Conservation (phyloP, 768 basidiomycete species). For the Macrolepiota albuminosa region DNA sequence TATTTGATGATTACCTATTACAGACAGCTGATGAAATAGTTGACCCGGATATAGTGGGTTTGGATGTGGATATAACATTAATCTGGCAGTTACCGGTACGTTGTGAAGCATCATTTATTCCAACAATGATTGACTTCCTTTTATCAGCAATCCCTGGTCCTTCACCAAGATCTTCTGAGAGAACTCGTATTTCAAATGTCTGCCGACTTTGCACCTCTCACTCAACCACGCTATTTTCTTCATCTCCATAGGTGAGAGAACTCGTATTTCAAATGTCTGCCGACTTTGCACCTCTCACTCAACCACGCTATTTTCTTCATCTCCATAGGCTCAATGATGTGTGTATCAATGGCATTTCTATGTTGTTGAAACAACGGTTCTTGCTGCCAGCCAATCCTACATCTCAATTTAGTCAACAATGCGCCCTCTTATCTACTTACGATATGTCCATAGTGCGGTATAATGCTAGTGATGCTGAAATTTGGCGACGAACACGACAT, state of each 20-base stretch:
- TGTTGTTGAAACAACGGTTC: slow-evolving; percentile 8
- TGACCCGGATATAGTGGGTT: neutral
- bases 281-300: neutral
- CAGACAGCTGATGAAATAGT: neutral
- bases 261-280: slow-evolving; percentile 1
- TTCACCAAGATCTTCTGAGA: neutral
- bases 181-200: slow-evolving; percentile 1
- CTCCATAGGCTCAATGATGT: too few relatives aligned
- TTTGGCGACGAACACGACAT: neutral
- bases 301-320: neutral
- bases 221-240: neutral
- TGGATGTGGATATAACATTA: neutral
- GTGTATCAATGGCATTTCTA: slow-evolving; percentile 21
- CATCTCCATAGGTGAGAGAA: neutral
- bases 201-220: neutral
- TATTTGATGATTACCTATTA: neutral
- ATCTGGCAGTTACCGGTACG: neutral
- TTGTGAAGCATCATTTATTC: neutral
- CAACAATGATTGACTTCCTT: neutral
- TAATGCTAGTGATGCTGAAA: slow-evolving; percentile 1
- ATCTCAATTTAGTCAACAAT: neutral
- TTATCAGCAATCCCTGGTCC: neutral
- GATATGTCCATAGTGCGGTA: slow-evolving; percentile 11
- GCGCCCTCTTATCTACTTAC: neutral
- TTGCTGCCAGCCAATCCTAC: neutral